Percentiles rank a stretch among this genome's conserved stretches.
phyloP scores from a whole-genome alignment of 2,329 filamentous ascomycete genomes.

The Colletotrichum brevisporum region DNA sequence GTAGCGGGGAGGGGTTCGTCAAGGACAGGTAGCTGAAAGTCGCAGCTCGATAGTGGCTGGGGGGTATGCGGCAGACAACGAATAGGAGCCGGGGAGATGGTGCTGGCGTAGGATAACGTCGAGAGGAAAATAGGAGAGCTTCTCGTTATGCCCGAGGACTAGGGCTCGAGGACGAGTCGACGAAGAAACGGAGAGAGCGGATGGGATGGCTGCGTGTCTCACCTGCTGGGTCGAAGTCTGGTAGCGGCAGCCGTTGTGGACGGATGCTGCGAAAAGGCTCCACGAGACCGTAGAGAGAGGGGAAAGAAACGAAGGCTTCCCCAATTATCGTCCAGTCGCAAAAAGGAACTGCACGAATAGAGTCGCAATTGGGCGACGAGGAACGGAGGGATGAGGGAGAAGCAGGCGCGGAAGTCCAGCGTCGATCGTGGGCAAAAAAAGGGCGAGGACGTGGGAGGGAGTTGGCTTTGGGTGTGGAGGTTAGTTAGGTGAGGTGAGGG shows the following conservation, averaged over 20 bases:
- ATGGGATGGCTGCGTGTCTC: conserved; percentile 38
- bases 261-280: conserved; percentile 29
- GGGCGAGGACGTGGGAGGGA: conserved; percentile 48
- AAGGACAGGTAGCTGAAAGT: conserved; percentile 37
- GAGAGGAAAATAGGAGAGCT: not conserved
- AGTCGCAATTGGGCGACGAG: conserved; percentile 56
- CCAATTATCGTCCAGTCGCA: conserved; percentile 34
- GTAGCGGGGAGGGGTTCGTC: conserved; percentile 28
- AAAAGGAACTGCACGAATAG: conserved; percentile 45
- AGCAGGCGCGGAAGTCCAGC: conserved; percentile 42
- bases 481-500: conserved; percentile 52
- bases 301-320: conserved; percentile 37
- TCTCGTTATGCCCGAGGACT: conserved; percentile 12
- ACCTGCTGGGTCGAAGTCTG: conserved; percentile 27
- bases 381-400: conserved; percentile 49
- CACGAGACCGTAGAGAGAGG: conserved; percentile 16
- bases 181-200: conserved; percentile 26
- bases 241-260: conserved; percentile 7
- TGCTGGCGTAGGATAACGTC: not conserved
- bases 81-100: not conserved
- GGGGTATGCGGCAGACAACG: not conserved
- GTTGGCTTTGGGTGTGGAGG: conserved; percentile 48
- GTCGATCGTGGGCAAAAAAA: conserved; percentile 44
- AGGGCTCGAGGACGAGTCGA: conserved; percentile 27
- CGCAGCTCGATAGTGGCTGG: conserved; percentile 12